phyloP scores from a whole-genome alignment of 306 rosid genomes.

The Lathyrus tuberosus region DNA sequence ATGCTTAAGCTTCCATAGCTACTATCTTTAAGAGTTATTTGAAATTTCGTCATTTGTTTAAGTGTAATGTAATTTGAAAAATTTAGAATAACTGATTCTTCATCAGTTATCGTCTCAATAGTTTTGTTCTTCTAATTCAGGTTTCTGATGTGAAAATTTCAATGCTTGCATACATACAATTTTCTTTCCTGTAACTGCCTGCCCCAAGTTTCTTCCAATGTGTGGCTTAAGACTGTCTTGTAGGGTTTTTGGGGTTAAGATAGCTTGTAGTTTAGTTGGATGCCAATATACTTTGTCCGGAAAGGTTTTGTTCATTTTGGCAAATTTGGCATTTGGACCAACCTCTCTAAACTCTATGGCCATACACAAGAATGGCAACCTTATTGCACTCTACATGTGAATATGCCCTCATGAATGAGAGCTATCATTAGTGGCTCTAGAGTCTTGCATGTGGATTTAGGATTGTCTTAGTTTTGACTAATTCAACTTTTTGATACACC shows the following conservation, averaged over 20 bases:
- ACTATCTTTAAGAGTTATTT: too few relatives aligned
- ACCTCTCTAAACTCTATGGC: conserved; percentile 20
- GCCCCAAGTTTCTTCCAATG: conserved; percentile 1
- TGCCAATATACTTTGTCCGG: conserved; percentile 11
- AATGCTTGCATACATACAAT: conserved; percentile 9
- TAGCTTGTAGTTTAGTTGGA: conserved; percentile 25
- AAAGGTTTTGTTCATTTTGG: conserved; percentile 26
- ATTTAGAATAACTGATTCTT: conserved; percentile 1
- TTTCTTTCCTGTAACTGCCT: conserved; percentile 10
- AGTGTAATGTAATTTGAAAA: too few relatives aligned
- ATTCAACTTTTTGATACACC: conserved; percentile 31
- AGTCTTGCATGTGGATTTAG: conserved; percentile 8
- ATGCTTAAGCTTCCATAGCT: conserved; percentile 13
- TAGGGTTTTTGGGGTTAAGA: conserved; percentile 25
- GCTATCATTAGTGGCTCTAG: conserved; percentile 17
- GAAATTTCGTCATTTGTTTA: too few relatives aligned
- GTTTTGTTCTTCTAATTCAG: conserved; percentile 14
- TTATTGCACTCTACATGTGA: conserved; percentile 3
- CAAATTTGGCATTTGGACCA: conserved; percentile 11
- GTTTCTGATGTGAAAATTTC: conserved; percentile 3
- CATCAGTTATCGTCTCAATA: background rate
- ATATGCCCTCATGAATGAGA: conserved; percentile 15
- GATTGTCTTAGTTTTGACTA: conserved; percentile 13
- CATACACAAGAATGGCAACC: conserved; percentile 16
- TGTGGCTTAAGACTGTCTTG: conserved; percentile 9